These are phyloP conservation scores for Tolypocladium sp. DNA, from an alignment of 2,329 filamentous ascomycete species.

Conservation along the genomic window DNA sequence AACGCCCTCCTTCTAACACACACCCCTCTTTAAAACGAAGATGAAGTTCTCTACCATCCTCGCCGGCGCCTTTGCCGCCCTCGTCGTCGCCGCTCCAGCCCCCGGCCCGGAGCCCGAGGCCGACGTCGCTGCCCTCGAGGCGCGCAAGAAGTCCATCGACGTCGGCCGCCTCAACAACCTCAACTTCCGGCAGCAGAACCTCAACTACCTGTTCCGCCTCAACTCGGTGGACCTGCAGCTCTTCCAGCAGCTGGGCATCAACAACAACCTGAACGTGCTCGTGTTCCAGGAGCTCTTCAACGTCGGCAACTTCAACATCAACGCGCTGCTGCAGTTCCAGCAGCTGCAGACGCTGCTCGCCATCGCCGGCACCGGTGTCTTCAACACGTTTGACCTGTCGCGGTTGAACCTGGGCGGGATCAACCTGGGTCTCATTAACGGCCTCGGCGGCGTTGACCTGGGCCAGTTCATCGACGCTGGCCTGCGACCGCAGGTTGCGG, in stretches of 20 bases:
- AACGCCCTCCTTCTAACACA: neutral
- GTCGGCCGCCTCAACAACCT: conserved; percentile 29
- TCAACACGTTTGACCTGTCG: conserved; percentile 19
- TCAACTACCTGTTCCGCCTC: conserved; percentile 37
- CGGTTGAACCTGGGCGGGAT: conserved; percentile 15
- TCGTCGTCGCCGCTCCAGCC: conserved; percentile 33
- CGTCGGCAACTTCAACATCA: conserved; percentile 29
- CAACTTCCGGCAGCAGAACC: conserved; percentile 27
- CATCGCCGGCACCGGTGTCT: conserved; percentile 17
- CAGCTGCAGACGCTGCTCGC: conserved; percentile 28
- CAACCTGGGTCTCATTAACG: conserved; percentile 19
- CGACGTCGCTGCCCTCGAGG: conserved; percentile 22
- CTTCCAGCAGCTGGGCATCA: conserved; percentile 26
- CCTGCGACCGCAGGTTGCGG: conserved; percentile 12
- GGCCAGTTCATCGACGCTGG: conserved; percentile 18
- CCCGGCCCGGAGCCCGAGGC: conserved; percentile 10
- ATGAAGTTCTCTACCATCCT: conserved; percentile 41
- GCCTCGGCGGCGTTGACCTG: conserved; percentile 16
- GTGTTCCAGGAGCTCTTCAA: conserved; percentile 32
- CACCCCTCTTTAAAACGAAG: conserved; percentile 17
- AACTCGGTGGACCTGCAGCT: conserved; percentile 35
- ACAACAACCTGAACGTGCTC: conserved; percentile 37
- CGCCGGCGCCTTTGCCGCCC: conserved; percentile 32
- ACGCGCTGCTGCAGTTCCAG: conserved; percentile 29
- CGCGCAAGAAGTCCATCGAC: conserved; percentile 25